Base-by-base conservation (phyloP, 202 grass and related monocot species). In the Musa balbisiana region DNA sequence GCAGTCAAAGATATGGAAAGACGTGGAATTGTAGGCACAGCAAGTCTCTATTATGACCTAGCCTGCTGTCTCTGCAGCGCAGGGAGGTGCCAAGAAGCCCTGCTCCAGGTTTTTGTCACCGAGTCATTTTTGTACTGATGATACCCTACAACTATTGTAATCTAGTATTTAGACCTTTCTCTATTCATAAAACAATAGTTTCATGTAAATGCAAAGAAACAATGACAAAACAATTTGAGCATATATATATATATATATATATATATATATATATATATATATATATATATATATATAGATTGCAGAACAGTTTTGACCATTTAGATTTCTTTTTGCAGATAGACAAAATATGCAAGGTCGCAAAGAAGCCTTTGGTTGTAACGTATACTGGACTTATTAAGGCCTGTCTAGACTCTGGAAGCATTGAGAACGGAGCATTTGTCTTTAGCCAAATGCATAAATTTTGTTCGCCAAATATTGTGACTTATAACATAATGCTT, bases 31-130 rank as follows among this genome's bases (percentile, higher is more conserved):
- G 86, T 98, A 66, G 94, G 94, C 75, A 89, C 94, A 2, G 90
- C 94, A 49, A 88, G 94, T 85, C 86, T 98, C n/a, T 98, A 98
- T 91, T 98, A 98, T 82, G 94, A 93, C 52, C 85, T 98, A 84
- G 94, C 88, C 65, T 82, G 94, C 54, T 93, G 94, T 80, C 90
- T 97, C 87, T 93, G 88, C 85, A 97, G 90, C 72, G 84, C 73
- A 62, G 93, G 90, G 23, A 82, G 74, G 62, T 97, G 82, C 86
- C 84, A 97, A 80, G 94, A 93, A 83, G 90, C 94, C 77, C 84
- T 97, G 87, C 83, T 88, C 53, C 94, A 93, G 94, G 94, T 73
- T 55, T 73, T 73, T 55, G 8, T 29, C 11, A 22, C 55, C 2
- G 33, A 8, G 2, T 50, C 19, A 43, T 69, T 51, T 69, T 69